Base-by-base conservation (phyloP, 164 flowering plant species). In the Echeveria elegans region DNA sequence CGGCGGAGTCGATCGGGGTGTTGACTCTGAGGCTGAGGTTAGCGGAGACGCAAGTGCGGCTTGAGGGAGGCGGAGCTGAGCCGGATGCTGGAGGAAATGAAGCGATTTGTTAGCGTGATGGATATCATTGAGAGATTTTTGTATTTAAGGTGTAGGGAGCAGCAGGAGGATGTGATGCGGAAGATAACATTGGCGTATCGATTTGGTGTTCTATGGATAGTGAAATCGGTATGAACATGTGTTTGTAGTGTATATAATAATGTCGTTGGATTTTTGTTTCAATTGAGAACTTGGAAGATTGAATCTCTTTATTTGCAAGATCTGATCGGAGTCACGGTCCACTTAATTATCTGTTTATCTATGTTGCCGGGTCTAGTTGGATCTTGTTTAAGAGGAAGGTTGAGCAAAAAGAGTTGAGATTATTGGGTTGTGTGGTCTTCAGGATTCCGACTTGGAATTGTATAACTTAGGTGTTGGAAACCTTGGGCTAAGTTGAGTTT, bases 61-160 rank as follows among this genome's bases (percentile, higher is more conserved):
- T 86, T 2, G 81, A 74, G 91, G 30, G 91, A 86, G 67, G 91
- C 91, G 23, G 87, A 80, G 76, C 85, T 86, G 63, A 83, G 76
- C 75, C 86, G 86, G 61, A 76, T 72, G 6, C 82, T 86, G 29
- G 80, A 82, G n/a, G 83, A 82, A 66, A 86, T 85, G 91, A 83
- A 79, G 69, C 85, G 85, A 1, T 86, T 86, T 77, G 80, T 83
- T 24, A 74, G 82, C 31, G 91, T 86, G 52, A 86, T 86, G 88
- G 86, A 80, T 73, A 83, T 86, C 73, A 82, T 86, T 41, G 88
- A 86, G 69, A 32, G 70, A 37, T 86, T 72, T 73, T 83, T 86
- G 66, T 73, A 69, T 40, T 82, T 81, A 34, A 78, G 79, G 11
- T 79, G 71, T 68, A 73, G 30, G 41, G 80, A 86, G 69, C 85